Conservation (phyloP, 176 grass and related monocot species). For the Cenchrus fungigraminus region DNA sequence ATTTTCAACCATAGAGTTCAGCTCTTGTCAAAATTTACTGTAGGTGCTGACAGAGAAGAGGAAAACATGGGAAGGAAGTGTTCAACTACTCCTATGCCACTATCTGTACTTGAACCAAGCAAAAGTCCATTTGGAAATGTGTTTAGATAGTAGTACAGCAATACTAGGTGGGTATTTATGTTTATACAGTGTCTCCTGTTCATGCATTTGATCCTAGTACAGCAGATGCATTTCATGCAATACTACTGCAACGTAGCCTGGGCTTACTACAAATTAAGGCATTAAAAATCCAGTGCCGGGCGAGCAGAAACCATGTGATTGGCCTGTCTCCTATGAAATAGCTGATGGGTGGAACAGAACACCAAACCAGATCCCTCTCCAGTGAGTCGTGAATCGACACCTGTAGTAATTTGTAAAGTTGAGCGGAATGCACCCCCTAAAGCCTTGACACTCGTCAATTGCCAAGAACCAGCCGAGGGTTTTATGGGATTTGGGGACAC, state of each 20-base stretch:
- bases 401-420: constrained; percentile 57
- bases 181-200: not conserved
- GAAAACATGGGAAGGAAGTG: constrained; percentile 21
- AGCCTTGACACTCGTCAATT: constrained; percentile 64
- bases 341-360: constrained; percentile 49
- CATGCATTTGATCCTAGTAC: constrained; percentile 30
- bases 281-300: constrained; percentile 74
- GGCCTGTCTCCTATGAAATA: constrained; percentile 61
- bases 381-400: constrained; percentile 59
- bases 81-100: not conserved
- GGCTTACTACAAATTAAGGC: constrained; percentile 60
- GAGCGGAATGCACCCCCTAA: constrained; percentile 39
- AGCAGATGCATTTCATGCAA: constrained; percentile 52
- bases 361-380: constrained; percentile 48
- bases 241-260: constrained; percentile 49
- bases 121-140: constrained; percentile 35
- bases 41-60: constrained; percentile 6
- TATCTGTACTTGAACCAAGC: not conserved
- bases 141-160: not conserved
- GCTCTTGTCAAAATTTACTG: not conserved
- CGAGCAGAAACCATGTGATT: constrained; percentile 64
- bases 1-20: constrained; percentile 9
- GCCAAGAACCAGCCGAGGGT: constrained; percentile 52
- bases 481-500: constrained; percentile 58
- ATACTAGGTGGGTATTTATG: not conserved